phyloP scores from a whole-genome alignment of 163 green algal species.

The Chlamydomonas reinhardtii region DNA sequence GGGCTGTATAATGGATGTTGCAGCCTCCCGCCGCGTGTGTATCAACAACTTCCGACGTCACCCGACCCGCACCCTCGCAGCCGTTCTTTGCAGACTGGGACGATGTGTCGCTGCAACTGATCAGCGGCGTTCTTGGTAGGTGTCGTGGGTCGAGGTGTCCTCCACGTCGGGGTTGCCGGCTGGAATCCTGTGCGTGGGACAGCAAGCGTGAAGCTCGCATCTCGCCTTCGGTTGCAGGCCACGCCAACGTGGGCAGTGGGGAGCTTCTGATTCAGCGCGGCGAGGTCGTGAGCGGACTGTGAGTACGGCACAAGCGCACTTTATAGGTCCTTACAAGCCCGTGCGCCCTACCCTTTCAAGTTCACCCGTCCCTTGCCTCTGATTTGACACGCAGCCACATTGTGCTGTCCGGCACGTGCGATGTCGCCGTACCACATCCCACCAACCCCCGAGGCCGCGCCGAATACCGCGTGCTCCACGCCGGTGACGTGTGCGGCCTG shows the following conservation, averaged over 20 bases:
- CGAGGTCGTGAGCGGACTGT: constrained; percentile 12
- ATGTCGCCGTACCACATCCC: constrained; percentile 9
- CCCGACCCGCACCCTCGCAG: neutral
- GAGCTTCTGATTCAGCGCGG: neutral
- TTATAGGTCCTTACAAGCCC: no score
- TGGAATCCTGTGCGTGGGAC: no score
- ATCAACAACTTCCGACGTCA: no score
- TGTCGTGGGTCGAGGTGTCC: neutral
- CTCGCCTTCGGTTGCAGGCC: neutral
- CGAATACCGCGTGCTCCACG: neutral
- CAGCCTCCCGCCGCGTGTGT: no score
- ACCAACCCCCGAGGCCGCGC: constrained; percentile 8
- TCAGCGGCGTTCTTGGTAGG: constrained; percentile 27
- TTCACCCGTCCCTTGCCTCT: no score
- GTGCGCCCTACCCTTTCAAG: no score
- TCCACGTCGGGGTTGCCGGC: no score
- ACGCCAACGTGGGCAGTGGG: neutral
- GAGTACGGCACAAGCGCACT: neutral
- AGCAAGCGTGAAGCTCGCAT: no score
- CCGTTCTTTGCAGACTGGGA: constrained; percentile 22
- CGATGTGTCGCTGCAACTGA: neutral
- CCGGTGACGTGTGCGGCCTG: constrained; percentile 2
- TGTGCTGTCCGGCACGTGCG: constrained; percentile 7
- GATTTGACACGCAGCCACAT: constrained; percentile 1
- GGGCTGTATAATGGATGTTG: no score